A percentile compares a stretch with the other conserved stretches of the same genome.
Evolutionary conservation across 306 rosid species (phyloP).

Genomic region (Cucurbita ficifolia): DNA sequence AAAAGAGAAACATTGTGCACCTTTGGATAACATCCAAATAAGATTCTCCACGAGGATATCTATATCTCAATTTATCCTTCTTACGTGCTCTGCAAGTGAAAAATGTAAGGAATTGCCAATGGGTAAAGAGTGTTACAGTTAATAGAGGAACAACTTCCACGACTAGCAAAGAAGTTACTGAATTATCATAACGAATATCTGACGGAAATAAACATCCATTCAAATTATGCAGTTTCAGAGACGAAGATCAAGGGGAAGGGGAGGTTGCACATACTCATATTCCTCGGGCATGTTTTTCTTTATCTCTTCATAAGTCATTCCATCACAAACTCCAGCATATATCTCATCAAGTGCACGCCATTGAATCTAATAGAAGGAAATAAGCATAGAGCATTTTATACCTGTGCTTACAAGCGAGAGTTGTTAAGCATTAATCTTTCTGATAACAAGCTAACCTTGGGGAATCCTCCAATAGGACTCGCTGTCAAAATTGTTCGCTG

Average conservation of each 20-base stretch:
- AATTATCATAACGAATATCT: background rate
- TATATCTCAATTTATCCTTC: slow-evolving; percentile 91
- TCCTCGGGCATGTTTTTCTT: slow-evolving; percentile 96
- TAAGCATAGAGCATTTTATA: background rate
- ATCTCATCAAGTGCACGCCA: slow-evolving; percentile 99
- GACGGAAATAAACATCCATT: background rate
- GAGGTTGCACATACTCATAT: slow-evolving; percentile 51
- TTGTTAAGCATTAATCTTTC: background rate
- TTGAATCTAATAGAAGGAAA: slow-evolving; percentile 49
- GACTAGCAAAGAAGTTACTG: background rate
- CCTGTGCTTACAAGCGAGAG: background rate
- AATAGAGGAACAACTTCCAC: background rate
- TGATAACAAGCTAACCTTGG: slow-evolving; percentile 54
- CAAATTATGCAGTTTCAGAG: background rate
- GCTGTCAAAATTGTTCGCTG: slow-evolving; percentile 91
- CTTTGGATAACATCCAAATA: slow-evolving; percentile 97
- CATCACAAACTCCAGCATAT: slow-evolving; percentile 86
- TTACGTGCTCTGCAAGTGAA: slow-evolving; percentile 53
- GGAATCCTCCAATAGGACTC: slow-evolving; percentile 71
- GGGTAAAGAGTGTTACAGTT: background rate
- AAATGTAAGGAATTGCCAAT: background rate
- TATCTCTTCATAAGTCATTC: slow-evolving; percentile 88
- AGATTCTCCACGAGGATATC: slow-evolving; percentile 98
- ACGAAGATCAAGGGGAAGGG: slow-evolving; percentile 4
- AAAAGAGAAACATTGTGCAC: slow-evolving; percentile 20